Evolutionary conservation across 345 rosid genomes (phyloP).

Genomic region (Hibiscus tridactylites): DNA sequence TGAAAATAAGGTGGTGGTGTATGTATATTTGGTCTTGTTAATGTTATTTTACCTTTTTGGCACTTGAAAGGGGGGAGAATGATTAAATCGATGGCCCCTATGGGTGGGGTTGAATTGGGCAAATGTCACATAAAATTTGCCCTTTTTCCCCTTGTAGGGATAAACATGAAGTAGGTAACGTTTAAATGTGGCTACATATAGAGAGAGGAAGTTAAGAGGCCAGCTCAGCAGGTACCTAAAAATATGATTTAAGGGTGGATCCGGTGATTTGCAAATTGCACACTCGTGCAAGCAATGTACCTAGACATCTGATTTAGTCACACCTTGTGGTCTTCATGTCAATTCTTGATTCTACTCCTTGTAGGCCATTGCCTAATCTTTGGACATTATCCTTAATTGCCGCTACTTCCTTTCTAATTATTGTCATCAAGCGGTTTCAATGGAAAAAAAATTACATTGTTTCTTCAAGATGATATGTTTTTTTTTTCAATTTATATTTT

Average conservation of each 20-base stretch:
- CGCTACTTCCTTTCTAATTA: not conserved
- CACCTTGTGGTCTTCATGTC: conserved; percentile 9
- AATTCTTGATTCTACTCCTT: conserved; percentile 11
- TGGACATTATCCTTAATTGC: conserved; percentile 5
- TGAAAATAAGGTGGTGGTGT: not conserved
- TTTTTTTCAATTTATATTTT: too few species aligned
- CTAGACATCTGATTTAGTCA: conserved; percentile 17
- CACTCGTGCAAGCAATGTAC: conserved; percentile 32
- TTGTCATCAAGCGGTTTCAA: not conserved
- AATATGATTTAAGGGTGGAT: conserved; percentile 13
- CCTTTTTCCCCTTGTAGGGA: not conserved
- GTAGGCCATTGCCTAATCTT: conserved; percentile 17
- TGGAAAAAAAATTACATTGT: too few species aligned
- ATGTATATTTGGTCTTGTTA: not conserved
- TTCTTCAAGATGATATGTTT: too few species aligned
- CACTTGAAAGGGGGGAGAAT: conserved; percentile 15
- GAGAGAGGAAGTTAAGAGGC: not conserved
- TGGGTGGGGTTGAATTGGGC: conserved; percentile 29
- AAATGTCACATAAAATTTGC: conserved; percentile 20
- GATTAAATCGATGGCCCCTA: conserved; percentile 20
- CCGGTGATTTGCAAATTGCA: conserved; percentile 10
- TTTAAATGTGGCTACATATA: conserved; percentile 13
- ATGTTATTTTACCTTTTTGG: conserved; percentile 19
- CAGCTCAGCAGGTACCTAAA: conserved; percentile 16
- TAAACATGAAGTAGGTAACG: conserved; percentile 15